These are phyloP conservation scores for Suillus spraguei DNA, from an alignment of 768 basidiomycete species.

Conservation along the genomic window DNA sequence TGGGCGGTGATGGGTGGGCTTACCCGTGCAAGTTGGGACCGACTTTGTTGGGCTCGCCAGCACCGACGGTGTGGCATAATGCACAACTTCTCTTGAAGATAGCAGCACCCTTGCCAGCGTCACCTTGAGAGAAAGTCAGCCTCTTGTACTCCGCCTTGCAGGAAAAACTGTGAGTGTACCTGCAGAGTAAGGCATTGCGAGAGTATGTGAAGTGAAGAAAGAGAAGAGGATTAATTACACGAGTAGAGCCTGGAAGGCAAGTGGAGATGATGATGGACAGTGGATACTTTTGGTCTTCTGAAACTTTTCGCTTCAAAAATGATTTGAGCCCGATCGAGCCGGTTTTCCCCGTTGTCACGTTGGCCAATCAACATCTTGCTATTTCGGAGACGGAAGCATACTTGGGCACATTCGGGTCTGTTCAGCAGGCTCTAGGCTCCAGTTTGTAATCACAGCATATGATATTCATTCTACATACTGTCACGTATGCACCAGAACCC, in stretches of 20 bases:
- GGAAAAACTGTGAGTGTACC: conserved; percentile 34
- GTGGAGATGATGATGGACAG: conserved; percentile 13
- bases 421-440: background rate
- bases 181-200: conserved; percentile 43
- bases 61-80: conserved; percentile 89
- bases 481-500: background rate
- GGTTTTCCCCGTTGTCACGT: conserved; percentile 28
- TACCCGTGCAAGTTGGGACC: conserved; percentile 96
- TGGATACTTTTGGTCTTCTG: background rate
- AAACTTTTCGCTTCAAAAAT: conserved; percentile 20
- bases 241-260: conserved; percentile 16
- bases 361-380: conserved; percentile 23
- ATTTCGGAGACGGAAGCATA: conserved; percentile 2
- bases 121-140: conserved; percentile 53
- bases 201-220: conserved; percentile 14
- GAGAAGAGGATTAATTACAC: conserved; percentile 7
- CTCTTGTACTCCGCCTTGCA: background rate
- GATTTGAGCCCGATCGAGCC: conserved; percentile 29
- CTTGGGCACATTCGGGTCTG: no score
- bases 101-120: conserved; percentile 85
- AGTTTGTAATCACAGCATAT: background rate
- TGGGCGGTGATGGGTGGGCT: conserved; percentile 27
- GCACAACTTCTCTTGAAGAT: conserved; percentile 97
- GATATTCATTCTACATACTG: background rate
- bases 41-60: conserved; percentile 82